Base-by-base conservation (phyloP, 2,329 filamentous ascomycete species). In the Hypoxylon sp. region DNA sequence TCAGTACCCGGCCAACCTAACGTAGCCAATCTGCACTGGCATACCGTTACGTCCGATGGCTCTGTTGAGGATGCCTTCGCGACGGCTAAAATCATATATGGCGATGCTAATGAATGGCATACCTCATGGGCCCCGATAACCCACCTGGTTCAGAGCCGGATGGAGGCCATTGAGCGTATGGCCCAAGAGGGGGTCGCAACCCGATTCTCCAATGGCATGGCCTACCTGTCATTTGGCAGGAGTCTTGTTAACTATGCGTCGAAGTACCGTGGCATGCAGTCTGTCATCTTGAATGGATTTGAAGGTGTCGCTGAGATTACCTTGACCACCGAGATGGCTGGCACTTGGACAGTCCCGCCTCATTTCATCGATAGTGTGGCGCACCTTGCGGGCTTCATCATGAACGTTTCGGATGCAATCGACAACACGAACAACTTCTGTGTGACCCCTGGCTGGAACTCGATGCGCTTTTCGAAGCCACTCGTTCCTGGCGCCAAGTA, bases 171-270 rank as follows among this genome's bases (percentile, higher is more conserved):
- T 2, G 65, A 73, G 43, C 63, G 77, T 45, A 81, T 82, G 58
- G 80, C 80, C 2, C 70, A 77, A 36, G 74, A 72, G 25, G 84
- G 84, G 17, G 74, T 75, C 30, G 83, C 83, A 30, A 82, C 82
- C 69, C 81, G 83, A 55, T 77, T 88, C 41, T 77, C 80, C 51
- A 78, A 80, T 29, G 80, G 78, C 31, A 85, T 87, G 77, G 82
- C 83, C 6, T 88, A 88, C 75, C 83, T 81, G 65, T 74, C 69
- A 3, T 67, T 71, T 42, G 59, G 51, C 7, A 59, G 45, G 27
- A 67, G 65, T 34, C 49, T 75, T 11, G 73, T 74, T 13, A 64
- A 74, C 35, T 75, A 74, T 49, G 66, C 69, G 7, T 25, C 51
- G 11, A 66, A 67, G 49, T 75, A 72, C 52, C 66, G 67, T 17